These are phyloP conservation scores for Sequoia sempervirens DNA, from an alignment of 75 land plant genomes.

Conservation along the genomic window DNA sequence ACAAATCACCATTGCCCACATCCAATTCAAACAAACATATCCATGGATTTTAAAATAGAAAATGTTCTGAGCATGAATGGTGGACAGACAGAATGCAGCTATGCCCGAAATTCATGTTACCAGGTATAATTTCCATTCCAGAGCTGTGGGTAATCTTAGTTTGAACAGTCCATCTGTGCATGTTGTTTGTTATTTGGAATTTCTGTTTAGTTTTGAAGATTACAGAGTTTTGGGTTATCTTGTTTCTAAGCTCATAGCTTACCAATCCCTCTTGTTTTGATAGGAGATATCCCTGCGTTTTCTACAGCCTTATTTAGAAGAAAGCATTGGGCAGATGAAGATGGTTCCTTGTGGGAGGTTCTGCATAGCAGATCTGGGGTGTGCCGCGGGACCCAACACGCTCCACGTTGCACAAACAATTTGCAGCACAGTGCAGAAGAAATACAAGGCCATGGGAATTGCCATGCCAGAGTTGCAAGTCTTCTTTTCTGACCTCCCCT, in stretches of 20 bases:
- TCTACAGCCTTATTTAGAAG: neutral
- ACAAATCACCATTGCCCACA: neutral
- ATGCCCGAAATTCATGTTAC: conserved; percentile 3
- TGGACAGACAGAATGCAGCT: neutral
- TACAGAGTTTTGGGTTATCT: too few species aligned
- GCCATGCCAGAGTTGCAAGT: conserved; percentile 33
- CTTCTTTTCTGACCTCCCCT: conserved; percentile 55
- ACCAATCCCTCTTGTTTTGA: too few species aligned
- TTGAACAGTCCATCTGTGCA: too few species aligned
- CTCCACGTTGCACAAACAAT: conserved; percentile 24
- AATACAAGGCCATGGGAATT: neutral
- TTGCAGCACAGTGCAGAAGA: conserved; percentile 14
- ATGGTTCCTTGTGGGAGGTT: neutral
- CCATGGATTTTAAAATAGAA: neutral
- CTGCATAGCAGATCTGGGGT: conserved; percentile 57
- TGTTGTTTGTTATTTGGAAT: too few species aligned
- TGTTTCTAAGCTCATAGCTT: too few species aligned
- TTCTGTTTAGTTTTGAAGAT: neutral
- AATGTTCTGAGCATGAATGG: conserved; percentile 6
- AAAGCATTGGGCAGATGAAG: conserved; percentile 3
- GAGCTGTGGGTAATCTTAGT: neutral
- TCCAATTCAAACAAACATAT: too few species aligned
- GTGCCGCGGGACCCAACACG: conserved; percentile 62
- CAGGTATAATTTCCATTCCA: conserved; percentile 1
- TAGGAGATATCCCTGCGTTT: conserved; percentile 1